Conservation (phyloP, 495 filamentous ascomycete genomes). For the Aspergillus asperescens region DNA sequence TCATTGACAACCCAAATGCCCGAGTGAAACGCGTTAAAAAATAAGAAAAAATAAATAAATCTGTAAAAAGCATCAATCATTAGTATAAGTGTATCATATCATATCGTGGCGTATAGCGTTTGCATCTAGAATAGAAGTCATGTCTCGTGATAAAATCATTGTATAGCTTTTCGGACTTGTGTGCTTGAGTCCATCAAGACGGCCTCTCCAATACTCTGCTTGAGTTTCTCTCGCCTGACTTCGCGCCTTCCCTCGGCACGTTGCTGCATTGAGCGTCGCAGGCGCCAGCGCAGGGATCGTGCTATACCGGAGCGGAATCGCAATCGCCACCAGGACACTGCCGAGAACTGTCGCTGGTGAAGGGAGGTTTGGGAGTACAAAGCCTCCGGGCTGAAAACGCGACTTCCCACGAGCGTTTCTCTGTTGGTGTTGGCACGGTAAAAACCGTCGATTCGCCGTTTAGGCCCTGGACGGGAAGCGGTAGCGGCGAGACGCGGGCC, state of each 20-base stretch:
- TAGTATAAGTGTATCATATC: conserved; percentile 20
- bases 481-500: conserved; percentile 35
- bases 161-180: conserved; percentile 7
- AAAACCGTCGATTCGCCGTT: conserved; percentile 23
- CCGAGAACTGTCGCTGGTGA: conserved; percentile 34
- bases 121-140: not conserved
- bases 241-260: conserved; percentile 52
- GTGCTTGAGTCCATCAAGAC: conserved; percentile 33
- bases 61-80: conserved; percentile 18
- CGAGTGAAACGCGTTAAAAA: conserved; percentile 3
- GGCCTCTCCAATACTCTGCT: conserved; percentile 57
- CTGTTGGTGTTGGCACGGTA: conserved; percentile 31
- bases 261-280: conserved; percentile 55
- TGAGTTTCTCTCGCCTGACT: conserved; percentile 58
- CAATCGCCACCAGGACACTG: conserved; percentile 44
- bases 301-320: conserved; percentile 51
- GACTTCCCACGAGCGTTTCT: conserved; percentile 28
- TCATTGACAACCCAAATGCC: not conserved
- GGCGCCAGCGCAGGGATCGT: conserved; percentile 46
- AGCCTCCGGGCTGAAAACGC: conserved; percentile 28
- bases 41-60: conserved; percentile 8
- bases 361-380: conserved; percentile 28
- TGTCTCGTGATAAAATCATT: conserved; percentile 3
- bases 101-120: conserved; percentile 13
- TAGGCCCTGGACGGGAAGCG: conserved; percentile 37